These are phyloP conservation scores for Alternaria gaisen DNA, from an alignment of 2,329 filamentous ascomycete genomes.

Conservation along the genomic window DNA sequence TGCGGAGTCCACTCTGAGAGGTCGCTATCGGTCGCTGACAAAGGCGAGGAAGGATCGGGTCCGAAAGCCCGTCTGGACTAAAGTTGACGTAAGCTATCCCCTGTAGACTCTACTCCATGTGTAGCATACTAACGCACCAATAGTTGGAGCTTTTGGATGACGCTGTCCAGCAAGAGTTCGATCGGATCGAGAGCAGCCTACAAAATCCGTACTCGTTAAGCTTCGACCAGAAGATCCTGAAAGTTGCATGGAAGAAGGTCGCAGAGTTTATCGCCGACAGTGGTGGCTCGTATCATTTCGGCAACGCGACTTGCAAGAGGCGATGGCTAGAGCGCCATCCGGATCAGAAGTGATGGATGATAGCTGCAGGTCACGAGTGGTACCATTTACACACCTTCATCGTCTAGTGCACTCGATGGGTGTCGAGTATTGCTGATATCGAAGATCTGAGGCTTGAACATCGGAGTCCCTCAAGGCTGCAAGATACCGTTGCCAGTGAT, in stretches of 20 bases:
- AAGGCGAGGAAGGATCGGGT: conserved; percentile 70
- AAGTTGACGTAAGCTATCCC: conserved; percentile 67
- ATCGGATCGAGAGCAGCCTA: conserved; percentile 25
- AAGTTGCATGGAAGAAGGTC: conserved; percentile 68
- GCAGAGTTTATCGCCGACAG: conserved; percentile 61
- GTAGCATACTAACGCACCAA: conserved; percentile 14
- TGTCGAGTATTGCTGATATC: background rate
- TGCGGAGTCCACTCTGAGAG: conserved; percentile 76
- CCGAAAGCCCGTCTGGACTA: conserved; percentile 71
- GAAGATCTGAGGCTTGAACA: background rate
- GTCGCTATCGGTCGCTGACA: conserved; percentile 71
- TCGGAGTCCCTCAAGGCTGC: background rate
- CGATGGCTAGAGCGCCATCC: conserved; percentile 62
- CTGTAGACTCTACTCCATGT: background rate
- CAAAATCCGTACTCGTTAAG: conserved; percentile 14
- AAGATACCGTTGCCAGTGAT: background rate
- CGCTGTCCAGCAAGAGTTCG: conserved; percentile 33
- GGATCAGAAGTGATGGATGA: background rate
- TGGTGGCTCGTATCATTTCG: conserved; percentile 67
- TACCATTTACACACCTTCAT: background rate
- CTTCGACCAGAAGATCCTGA: conserved; percentile 41
- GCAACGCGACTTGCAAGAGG: conserved; percentile 69
- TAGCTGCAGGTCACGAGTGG: background rate
- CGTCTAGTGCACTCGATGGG: background rate
- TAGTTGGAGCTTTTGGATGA: conserved; percentile 39